A percentile compares a stretch with the other conserved stretches of the same genome.
These are phyloP conservation scores for Orbilia brochopaga DNA, from an alignment of 2,329 filamentous ascomycete species.

Conservation along the genomic window DNA sequence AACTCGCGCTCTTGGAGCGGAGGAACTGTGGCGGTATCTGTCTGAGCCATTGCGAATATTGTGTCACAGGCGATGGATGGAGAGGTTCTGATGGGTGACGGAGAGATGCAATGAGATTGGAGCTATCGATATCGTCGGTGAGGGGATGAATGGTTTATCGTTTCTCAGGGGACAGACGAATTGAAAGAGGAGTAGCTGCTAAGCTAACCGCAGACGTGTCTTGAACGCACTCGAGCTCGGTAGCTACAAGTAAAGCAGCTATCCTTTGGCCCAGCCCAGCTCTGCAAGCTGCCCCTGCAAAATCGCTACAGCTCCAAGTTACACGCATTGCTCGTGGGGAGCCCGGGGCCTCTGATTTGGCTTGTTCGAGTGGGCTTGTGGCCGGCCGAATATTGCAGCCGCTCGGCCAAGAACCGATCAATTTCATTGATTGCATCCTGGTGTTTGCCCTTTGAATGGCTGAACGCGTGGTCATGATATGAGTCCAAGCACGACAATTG, in stretches of 20 bases:
- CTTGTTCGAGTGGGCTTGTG: not conserved
- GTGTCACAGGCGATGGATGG: not conserved
- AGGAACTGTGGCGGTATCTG: not conserved
- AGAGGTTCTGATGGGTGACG: not conserved
- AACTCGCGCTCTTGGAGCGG: conserved; percentile 70
- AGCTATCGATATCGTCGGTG: too few relatives aligned
- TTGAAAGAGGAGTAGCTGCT: conserved; percentile 36
- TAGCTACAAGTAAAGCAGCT: too few relatives aligned
- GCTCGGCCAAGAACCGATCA: conserved; percentile 13
- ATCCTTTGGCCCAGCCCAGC: not conserved
- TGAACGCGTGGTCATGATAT: too few relatives aligned
- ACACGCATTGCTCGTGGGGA: conserved; percentile 13
- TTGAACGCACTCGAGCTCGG: conserved; percentile 12
- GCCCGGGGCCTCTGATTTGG: conserved; percentile 29
- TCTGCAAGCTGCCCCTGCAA: not conserved
- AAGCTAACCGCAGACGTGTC: conserved; percentile 41
- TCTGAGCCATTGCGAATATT: conserved; percentile 10
- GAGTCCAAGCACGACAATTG: too few relatives aligned
- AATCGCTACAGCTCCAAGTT: not conserved
- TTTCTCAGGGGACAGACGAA: too few relatives aligned
- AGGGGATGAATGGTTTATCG: too few relatives aligned
- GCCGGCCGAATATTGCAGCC: not conserved
- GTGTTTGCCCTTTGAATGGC: not conserved
- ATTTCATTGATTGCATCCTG: not conserved
- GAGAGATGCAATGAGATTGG: too few relatives aligned